Conservation (phyloP, 176 grass and related monocot species). For the Guadua angustifolia region DNA sequence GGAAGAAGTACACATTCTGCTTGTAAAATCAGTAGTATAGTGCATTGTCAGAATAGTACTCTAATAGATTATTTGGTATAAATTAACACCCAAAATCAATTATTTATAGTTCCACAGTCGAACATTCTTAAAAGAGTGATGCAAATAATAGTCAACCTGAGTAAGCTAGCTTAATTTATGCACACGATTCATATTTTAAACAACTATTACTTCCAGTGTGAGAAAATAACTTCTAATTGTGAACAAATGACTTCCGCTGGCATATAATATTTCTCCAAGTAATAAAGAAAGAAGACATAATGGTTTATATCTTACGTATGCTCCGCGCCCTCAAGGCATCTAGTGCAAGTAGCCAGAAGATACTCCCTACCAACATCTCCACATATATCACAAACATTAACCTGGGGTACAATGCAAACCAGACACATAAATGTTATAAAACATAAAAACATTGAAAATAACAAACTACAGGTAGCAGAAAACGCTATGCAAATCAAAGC, state of each 20-base stretch:
- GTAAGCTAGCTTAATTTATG: background rate
- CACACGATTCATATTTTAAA: background rate
- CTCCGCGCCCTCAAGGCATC: slow-evolving; percentile 92
- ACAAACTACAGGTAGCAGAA: background rate
- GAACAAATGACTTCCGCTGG: slow-evolving; percentile 17
- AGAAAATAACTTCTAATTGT: slow-evolving; percentile 13
- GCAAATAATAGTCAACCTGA: background rate
- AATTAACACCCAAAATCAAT: background rate
- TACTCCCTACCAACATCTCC: slow-evolving; percentile 94
- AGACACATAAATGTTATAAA: slow-evolving; percentile 36
- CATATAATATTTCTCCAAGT: slow-evolving; percentile 9
- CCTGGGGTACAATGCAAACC: slow-evolving; percentile 54
- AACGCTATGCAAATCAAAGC: slow-evolving; percentile 18
- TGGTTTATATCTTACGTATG: slow-evolving; percentile 78
- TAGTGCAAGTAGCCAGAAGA: slow-evolving; percentile 87
- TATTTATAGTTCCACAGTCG: background rate
- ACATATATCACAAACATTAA: slow-evolving; percentile 99
- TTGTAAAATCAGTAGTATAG: slow-evolving; percentile 5
- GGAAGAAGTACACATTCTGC: slow-evolving; percentile 13
- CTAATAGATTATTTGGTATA: slow-evolving; percentile 24
- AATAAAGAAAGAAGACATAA: slow-evolving; percentile 10
- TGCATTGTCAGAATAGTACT: background rate
- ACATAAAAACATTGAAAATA: background rate
- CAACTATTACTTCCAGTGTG: slow-evolving; percentile 25
- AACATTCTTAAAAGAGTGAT: slow-evolving; percentile 2